Evolutionary conservation across 345 rosid genomes (phyloP).

Genomic region (Psidium friedrichsthalianum): DNA sequence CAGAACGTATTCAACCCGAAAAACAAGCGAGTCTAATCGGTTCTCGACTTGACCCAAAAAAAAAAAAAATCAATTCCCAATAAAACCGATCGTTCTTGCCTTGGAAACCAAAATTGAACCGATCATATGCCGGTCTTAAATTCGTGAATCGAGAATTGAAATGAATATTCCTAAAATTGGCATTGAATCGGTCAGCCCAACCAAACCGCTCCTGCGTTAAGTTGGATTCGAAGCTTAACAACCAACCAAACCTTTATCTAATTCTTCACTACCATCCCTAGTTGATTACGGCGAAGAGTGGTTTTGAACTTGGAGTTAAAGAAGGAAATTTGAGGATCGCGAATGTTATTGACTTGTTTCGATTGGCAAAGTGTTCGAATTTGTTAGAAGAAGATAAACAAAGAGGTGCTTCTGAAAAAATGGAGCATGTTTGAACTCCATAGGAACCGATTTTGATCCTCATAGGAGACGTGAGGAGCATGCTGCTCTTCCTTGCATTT

Average conservation of each 20-base stretch:
- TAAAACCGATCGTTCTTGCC: no score
- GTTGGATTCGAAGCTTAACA: rapidly evolving
- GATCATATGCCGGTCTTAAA: no score
- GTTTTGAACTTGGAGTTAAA: not conserved
- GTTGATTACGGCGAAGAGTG: not conserved
- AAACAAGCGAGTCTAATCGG: no score
- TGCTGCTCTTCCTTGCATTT: not conserved
- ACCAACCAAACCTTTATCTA: no score
- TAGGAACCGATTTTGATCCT: not conserved
- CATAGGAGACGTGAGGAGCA: not conserved
- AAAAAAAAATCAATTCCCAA: no score
- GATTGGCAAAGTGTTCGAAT: not conserved
- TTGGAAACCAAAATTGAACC: no score
- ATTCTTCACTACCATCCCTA: not conserved
- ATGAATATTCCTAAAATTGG: no score
- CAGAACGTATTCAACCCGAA: no score
- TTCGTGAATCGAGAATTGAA: no score
- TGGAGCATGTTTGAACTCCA: not conserved
- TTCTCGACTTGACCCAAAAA: no score
- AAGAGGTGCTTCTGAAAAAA: not conserved
- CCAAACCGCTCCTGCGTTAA: not conserved
- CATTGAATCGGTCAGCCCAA: no score
- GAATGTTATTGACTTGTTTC: not conserved
- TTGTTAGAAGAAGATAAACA: not conserved
- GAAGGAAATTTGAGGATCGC: not conserved